Evolutionary conservation across 78 protist genomes (phyloP).

Genomic region (Creolimax fragrantissima): DNA sequence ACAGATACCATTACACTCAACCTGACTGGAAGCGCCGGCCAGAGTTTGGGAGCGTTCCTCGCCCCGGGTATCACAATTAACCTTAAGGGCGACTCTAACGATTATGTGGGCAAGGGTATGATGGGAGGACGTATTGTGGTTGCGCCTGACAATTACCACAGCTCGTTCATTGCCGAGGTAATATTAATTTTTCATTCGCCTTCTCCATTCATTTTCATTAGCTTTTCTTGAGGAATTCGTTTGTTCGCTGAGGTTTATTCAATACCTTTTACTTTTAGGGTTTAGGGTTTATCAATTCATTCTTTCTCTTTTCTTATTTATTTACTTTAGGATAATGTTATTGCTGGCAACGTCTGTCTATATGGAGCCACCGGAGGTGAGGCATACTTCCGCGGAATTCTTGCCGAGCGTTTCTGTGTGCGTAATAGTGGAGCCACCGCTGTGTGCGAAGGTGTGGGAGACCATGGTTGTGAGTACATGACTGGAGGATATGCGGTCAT

Average conservation of each 20-base stretch:
- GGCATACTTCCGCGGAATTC: slow-evolving; percentile 55
- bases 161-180: slow-evolving; percentile 32
- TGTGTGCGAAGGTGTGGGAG: slow-evolving; percentile 81
- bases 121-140: slow-evolving; percentile 57
- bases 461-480: slow-evolving; percentile 88
- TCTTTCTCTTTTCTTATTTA: no score
- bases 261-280: no score
- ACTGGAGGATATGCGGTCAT: slow-evolving; percentile 72
- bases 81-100: slow-evolving; percentile 74
- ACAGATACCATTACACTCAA: slow-evolving; percentile 37
- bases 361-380: slow-evolving; percentile 79
- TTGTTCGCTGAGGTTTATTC: no score
- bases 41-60: slow-evolving; percentile 63
- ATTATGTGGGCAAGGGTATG: slow-evolving; percentile 76
- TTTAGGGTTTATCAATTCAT: no score
- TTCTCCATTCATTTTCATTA: no score
- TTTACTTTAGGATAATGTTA: slow-evolving; percentile 43
- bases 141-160: slow-evolving; percentile 25
- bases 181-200: no score
- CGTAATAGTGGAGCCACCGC: slow-evolving; percentile 77
- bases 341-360: slow-evolving; percentile 72
- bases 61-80: slow-evolving; percentile 37
- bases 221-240: no score
- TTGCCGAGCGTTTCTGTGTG: slow-evolving; percentile 81
- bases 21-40: slow-evolving; percentile 72